Conservation (phyloP, 768 basidiomycete genomes). For the Suillus fuscotomentosus region DNA sequence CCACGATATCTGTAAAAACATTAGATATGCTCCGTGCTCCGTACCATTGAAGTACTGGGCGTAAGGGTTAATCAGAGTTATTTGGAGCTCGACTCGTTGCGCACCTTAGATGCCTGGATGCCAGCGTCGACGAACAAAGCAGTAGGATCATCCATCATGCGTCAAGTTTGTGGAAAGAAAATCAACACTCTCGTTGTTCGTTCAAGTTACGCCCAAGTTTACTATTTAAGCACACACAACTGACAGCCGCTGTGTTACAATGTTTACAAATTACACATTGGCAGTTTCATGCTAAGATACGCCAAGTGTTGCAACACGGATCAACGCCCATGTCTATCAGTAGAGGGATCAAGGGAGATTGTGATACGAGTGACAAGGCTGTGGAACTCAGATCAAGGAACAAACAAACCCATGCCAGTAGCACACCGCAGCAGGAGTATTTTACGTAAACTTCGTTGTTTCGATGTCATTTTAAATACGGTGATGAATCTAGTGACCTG, state of each 20-base stretch:
- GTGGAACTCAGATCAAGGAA: background rate
- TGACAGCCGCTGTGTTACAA: background rate
- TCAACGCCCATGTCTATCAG: background rate
- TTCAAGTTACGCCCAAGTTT: background rate
- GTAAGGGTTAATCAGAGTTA: background rate
- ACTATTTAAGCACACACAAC: background rate
- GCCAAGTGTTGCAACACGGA: background rate
- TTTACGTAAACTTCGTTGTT: background rate
- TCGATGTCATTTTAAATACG: no score
- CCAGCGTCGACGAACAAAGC: background rate
- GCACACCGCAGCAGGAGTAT: background rate
- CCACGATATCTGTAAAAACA: background rate
- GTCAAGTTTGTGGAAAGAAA: background rate
- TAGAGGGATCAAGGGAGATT: background rate
- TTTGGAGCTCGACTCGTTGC: background rate
- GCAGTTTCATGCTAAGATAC: background rate
- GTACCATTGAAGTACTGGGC: background rate
- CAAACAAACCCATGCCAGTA: background rate
- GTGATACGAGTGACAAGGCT: background rate
- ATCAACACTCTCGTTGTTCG: background rate
- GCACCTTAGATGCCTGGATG: background rate
- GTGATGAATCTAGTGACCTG: no score
- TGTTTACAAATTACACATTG: background rate
- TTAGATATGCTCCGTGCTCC: background rate
- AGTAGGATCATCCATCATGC: background rate